Conservation (phyloP, 2,329 filamentous ascomycete species). For the Penicillium sp. region DNA sequence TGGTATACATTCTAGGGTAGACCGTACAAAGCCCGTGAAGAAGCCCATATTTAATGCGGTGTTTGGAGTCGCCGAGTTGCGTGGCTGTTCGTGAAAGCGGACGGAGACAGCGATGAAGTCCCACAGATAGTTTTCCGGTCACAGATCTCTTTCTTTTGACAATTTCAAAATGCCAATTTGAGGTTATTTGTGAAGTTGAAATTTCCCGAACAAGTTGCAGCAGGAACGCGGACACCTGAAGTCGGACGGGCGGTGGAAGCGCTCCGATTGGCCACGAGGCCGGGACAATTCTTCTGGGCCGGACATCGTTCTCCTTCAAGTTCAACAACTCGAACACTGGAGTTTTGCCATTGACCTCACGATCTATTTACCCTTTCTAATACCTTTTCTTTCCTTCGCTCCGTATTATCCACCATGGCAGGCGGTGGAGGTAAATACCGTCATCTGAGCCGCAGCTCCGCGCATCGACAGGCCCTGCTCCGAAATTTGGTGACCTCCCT, state of each 20-base stretch:
- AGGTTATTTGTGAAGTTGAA: neutral
- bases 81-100: neutral
- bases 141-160: neutral
- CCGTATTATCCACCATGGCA: conserved; percentile 59
- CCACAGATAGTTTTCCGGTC: neutral
- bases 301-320: conserved; percentile 7
- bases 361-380: conserved; percentile 5
- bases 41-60: conserved; percentile 59
- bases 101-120: too few relatives aligned
- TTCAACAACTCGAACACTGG: neutral
- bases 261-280: conserved; percentile 36
- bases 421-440: conserved; percentile 84
- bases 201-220: neutral
- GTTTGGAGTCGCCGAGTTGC: neutral
- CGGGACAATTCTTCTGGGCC: conserved; percentile 34
- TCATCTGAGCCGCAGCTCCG: conserved; percentile 77
- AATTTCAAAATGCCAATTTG: neutral
- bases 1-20: neutral
- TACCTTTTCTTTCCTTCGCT: neutral
- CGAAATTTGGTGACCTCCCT: conserved; percentile 95
- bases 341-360: conserved; percentile 1
- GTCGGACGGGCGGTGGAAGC: conserved; percentile 24
- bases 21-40: conserved; percentile 67
- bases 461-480: conserved; percentile 86
- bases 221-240: conserved; percentile 16